Base-by-base conservation (phyloP, 495 filamentous ascomycete species). In the Pyrenula aspistea region DNA sequence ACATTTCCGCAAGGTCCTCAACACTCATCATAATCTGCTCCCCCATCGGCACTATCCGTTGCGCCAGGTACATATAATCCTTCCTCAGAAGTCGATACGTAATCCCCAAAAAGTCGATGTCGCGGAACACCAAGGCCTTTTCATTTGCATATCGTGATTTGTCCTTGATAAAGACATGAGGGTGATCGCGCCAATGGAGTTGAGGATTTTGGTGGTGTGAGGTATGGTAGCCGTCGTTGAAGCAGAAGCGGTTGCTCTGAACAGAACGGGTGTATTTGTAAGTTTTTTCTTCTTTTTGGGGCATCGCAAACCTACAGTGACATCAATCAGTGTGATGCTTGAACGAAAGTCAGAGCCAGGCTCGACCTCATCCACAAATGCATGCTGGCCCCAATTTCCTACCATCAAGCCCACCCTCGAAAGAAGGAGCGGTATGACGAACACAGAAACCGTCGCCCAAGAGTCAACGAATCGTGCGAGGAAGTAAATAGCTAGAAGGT, bases 141-240 rank as follows among this genome's bases (percentile, higher is more conserved):
- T 83, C 82, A 10, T 69, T 63, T 1, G 72, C 66, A 64, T 89
- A 89, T 11, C 73, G 74, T 3, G 72, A 61, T 63, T 86, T 85
- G 55, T 80, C 75, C 58, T 75, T 73, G n/a, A 88, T 65, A 59
- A 89, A 84, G 53, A 82, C 73, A 24, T 78, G 67, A 2, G 85
- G 85, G 62, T 88, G 85, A 49, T 87, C 83, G 51, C 85, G 77
- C 85, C 85, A 89, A 71, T 88, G 85, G 1, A 85, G 78, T 23
- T 73, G 78, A 2, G 85, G 84, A 66, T 89, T 86, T 10, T 88
- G 74, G 64, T 88, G 85, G 65, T 89, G 85, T 10, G 85, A 85
- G 36, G 85, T 87, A 66, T 89, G 85, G 66, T 87, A 89, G 55
- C 85, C 85, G 64, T 88, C 85, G 63, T 89, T 89, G 73, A 79